Evolutionary conservation across 148 eudicot species (phyloP).

Genomic region (Dianthus caryophyllus): DNA sequence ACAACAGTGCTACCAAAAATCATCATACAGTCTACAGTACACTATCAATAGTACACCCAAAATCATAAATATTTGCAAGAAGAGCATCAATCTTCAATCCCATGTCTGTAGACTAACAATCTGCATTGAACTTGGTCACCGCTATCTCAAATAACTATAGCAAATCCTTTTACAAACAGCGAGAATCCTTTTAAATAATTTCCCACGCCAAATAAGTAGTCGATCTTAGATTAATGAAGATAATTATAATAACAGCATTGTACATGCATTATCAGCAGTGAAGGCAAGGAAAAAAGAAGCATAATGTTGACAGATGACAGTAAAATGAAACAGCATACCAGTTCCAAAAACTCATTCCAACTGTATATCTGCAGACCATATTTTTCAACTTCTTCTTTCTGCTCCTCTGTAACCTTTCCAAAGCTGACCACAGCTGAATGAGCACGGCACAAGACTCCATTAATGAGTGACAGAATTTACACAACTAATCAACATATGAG

Average conservation of each 20-base stretch:
- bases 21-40: neutral
- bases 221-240: neutral
- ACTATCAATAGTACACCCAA: neutral
- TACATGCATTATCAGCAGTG: neutral
- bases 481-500: neutral
- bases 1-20: neutral
- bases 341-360: conserved; percentile 80
- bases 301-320: neutral
- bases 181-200: neutral
- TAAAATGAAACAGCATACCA: conserved; percentile 42
- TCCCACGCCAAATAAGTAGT: neutral
- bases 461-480: neutral
- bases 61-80: neutral
- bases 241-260: neutral
- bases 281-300: neutral
- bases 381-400: conserved; percentile 63
- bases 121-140: neutral
- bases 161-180: neutral
- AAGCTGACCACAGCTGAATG: conserved; percentile 86
- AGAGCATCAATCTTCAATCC: neutral
- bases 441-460: conserved; percentile 3
- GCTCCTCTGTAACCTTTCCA: conserved; percentile 65
- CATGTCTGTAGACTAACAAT: neutral
- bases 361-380: conserved; percentile 56
- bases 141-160: neutral